Evolutionary conservation across 176 grass and related monocot species (phyloP).

Genomic region (Coix lacrymajobi): DNA sequence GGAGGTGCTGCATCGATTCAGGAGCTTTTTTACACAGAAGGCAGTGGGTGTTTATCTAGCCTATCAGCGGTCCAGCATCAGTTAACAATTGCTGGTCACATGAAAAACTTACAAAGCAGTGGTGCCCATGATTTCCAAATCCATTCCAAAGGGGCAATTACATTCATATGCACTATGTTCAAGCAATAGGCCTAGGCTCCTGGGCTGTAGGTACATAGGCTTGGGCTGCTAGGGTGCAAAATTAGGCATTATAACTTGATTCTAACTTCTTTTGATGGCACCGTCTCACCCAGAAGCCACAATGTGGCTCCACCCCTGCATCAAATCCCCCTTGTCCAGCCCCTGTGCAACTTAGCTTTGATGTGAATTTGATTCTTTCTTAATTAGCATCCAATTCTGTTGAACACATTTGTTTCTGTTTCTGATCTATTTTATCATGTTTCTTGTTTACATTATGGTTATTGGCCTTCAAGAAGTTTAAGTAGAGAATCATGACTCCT

Average conservation of each 20-base stretch:
- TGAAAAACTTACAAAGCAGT: background rate
- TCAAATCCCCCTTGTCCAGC: background rate
- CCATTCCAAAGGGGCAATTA: background rate
- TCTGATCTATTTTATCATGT: background rate
- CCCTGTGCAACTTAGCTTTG: background rate
- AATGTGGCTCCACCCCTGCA: background rate
- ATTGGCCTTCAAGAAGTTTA: background rate
- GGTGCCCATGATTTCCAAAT: background rate
- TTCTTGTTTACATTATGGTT: conserved; percentile 10
- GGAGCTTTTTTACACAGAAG: background rate
- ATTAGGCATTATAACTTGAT: background rate
- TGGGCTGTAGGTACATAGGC: background rate
- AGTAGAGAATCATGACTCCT: background rate
- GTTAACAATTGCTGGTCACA: background rate
- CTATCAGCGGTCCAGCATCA: background rate
- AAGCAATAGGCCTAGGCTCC: background rate
- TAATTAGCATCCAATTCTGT: background rate
- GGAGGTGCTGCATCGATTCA: background rate
- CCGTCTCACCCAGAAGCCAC: background rate
- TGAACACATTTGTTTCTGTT: background rate
- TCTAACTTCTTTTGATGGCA: background rate
- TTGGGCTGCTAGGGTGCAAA: background rate
- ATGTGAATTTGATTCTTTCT: conserved; percentile 2
- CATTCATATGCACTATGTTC: background rate
- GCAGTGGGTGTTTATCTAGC: background rate